Conservation (phyloP, 2,329 filamentous ascomycete species). For the Hysterium pulicare region DNA sequence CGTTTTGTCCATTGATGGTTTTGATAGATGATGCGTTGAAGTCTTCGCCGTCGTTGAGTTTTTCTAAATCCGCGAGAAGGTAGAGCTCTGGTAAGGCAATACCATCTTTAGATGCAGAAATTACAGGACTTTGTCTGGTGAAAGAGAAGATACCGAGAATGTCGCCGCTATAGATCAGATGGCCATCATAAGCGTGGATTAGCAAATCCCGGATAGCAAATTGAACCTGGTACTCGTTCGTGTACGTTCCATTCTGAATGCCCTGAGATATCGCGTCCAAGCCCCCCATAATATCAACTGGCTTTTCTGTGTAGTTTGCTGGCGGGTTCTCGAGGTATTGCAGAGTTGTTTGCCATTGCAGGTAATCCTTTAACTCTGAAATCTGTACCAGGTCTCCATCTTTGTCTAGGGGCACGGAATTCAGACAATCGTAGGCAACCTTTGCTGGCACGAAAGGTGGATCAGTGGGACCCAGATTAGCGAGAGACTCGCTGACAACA, state of each 20-base stretch:
- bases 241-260: slow-evolving; percentile 27
- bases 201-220: slow-evolving; percentile 33
- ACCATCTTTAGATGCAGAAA: slow-evolving; percentile 37
- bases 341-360: slow-evolving; percentile 40
- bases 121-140: slow-evolving; percentile 23
- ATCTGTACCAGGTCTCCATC: slow-evolving; percentile 30
- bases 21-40: slow-evolving; percentile 35
- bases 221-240: slow-evolving; percentile 42
- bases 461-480: slow-evolving; percentile 22
- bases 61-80: slow-evolving; percentile 26
- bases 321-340: slow-evolving; percentile 39
- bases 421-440: slow-evolving; percentile 30
- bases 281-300: slow-evolving; percentile 38
- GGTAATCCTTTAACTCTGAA: slow-evolving; percentile 31
- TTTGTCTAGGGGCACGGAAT: slow-evolving; percentile 36
- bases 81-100: slow-evolving; percentile 36
- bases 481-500: slow-evolving; percentile 24
- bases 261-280: slow-evolving; percentile 33
- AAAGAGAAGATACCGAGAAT: slow-evolving; percentile 39
- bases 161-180: slow-evolving; percentile 37
- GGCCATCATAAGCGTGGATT: slow-evolving; percentile 39
- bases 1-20: slow-evolving; percentile 37
- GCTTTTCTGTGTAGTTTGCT: slow-evolving; percentile 32
- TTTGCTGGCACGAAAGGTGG: slow-evolving; percentile 33
- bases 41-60: slow-evolving; percentile 20